Conservation (phyloP, 805 yeast genomes). For the Starmera dryadoides region DNA sequence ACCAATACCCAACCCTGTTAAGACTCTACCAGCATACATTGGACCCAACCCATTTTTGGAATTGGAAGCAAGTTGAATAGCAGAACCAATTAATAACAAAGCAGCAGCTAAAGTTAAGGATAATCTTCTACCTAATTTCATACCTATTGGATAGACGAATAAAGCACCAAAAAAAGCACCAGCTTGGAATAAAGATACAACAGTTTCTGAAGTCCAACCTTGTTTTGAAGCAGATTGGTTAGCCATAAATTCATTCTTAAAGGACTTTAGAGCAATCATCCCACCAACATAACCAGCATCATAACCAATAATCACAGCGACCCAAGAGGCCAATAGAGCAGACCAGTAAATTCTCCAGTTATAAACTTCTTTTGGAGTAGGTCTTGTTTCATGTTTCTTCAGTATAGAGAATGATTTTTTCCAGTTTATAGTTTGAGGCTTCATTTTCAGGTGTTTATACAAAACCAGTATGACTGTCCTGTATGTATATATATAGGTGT, state of each 20-base stretch:
- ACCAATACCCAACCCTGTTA: slow-evolving; percentile 43
- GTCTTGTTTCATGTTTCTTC: slow-evolving; percentile 4
- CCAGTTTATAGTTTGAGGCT: too few relatives aligned
- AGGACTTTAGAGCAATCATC: slow-evolving; percentile 38
- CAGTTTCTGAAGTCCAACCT: neutral
- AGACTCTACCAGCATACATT: slow-evolving; percentile 45
- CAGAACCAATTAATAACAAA: slow-evolving; percentile 29
- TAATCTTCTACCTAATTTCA: slow-evolving; percentile 11
- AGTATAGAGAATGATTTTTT: neutral
- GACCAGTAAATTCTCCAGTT: slow-evolving; percentile 35
- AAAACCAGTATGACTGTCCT: too few relatives aligned
- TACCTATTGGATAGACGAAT: slow-evolving; percentile 12
- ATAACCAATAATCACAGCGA: slow-evolving; percentile 46
- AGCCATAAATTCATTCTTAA: slow-evolving; percentile 36
- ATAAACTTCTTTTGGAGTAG: slow-evolving; percentile 35
- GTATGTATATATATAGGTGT: too few relatives aligned
- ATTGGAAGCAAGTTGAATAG: slow-evolving; percentile 30
- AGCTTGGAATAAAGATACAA: slow-evolving; percentile 9
- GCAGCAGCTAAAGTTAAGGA: slow-evolving; percentile 10
- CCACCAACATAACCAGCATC: slow-evolving; percentile 53
- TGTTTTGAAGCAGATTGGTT: slow-evolving; percentile 21
- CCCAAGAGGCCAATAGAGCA: slow-evolving; percentile 39
- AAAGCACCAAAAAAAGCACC: slow-evolving; percentile 18
- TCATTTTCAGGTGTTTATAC: too few relatives aligned
- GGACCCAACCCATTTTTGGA: slow-evolving; percentile 30